These are phyloP conservation scores for Aspergillus quadricinctus DNA, from an alignment of 2,329 filamentous ascomycete genomes.

Conservation along the genomic window DNA sequence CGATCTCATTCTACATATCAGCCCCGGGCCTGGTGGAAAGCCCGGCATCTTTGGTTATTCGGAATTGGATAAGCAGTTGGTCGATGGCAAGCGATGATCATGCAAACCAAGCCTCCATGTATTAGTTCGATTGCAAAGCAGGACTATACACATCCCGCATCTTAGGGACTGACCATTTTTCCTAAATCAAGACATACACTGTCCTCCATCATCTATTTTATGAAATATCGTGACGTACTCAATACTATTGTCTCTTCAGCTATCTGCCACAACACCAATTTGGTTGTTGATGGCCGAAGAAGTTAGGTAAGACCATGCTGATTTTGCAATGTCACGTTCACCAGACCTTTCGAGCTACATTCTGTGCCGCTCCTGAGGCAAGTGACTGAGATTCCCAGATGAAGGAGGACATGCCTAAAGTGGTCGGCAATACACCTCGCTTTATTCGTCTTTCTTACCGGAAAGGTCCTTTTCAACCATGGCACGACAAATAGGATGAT, in stretches of 20 bases:
- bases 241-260: background rate
- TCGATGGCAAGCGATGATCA: constrained; percentile 27
- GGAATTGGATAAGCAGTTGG: constrained; percentile 35
- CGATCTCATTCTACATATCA: constrained; percentile 50
- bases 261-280: background rate
- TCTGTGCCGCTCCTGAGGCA: background rate
- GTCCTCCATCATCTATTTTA: background rate
- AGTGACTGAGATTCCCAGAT: background rate
- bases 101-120: background rate
- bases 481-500: constrained; percentile 84
- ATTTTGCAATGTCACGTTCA: background rate
- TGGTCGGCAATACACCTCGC: background rate
- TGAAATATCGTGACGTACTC: background rate
- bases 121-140: background rate
- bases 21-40: constrained; percentile 33
- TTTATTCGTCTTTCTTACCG: constrained; percentile 33
- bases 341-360: background rate
- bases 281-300: background rate
- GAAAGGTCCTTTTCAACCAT: constrained; percentile 84
- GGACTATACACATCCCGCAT: constrained; percentile 4
- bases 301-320: background rate
- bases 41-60: constrained; percentile 31
- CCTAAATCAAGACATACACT: background rate
- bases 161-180: background rate
- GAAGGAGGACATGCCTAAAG: background rate